phyloP scores from a whole-genome alignment of 768 basidiomycete species.

The Boletus sp. region DNA sequence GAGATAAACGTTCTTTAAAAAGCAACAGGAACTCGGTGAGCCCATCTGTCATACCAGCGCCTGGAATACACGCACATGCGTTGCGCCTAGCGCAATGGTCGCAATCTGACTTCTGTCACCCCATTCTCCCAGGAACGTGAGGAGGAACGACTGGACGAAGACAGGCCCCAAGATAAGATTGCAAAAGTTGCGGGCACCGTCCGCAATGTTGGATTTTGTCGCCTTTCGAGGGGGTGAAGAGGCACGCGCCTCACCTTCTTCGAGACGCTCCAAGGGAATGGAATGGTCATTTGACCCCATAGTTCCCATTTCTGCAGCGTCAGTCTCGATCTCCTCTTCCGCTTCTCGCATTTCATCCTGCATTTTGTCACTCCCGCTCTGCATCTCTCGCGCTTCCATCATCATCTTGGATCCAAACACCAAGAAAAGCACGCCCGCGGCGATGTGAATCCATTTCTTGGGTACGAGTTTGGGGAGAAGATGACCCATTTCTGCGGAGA shows the following conservation, averaged over 20 bases:
- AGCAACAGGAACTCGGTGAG: constrained; percentile 3
- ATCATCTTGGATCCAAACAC: constrained; percentile 91
- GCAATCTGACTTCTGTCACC: constrained; percentile 97
- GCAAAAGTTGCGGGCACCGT: constrained; percentile 80
- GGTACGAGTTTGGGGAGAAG: constrained; percentile 85
- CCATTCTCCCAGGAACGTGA: constrained; percentile 99
- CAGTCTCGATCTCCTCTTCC: constrained; percentile 91
- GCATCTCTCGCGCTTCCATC: constrained; percentile 80
- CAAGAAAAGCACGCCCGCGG: constrained; percentile 81
- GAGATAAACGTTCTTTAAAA: constrained; percentile 80
- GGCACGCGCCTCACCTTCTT: constrained; percentile 53
- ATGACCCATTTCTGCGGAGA: constrained; percentile 92
- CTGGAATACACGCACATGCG: constrained; percentile 63
- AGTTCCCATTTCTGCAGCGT: constrained; percentile 50
- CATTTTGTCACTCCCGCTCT: constrained; percentile 74
- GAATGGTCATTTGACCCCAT: constrained; percentile 34
- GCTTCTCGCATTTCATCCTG: constrained; percentile 94
- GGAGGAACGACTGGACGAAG: constrained; percentile 90
- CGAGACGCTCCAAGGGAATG: constrained; percentile 73
- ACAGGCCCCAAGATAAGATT: constrained; percentile 85
- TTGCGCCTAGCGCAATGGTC: constrained; percentile 92
- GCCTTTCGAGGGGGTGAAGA: constrained; percentile 15
- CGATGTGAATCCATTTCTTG: constrained; percentile 58
- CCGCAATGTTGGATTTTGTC: constrained; percentile 34
- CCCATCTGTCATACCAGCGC: not conserved